These are phyloP conservation scores for Blastobotrys indianensis DNA, from an alignment of 1,139 yeast genomes.

Conservation along the genomic window DNA sequence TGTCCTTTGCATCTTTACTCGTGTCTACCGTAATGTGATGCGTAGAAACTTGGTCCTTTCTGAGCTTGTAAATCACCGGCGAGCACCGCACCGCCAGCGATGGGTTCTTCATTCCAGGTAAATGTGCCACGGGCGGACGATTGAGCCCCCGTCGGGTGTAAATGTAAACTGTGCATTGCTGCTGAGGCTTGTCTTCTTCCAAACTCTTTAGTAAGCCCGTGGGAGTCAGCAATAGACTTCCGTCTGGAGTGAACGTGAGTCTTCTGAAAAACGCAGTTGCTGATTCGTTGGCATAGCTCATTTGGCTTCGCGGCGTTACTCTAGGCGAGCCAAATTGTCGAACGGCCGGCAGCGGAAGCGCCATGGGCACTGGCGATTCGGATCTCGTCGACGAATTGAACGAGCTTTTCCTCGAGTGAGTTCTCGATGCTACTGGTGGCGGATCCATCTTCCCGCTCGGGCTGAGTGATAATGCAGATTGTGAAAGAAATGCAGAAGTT, in stretches of 20 bases:
- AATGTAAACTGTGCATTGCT: slow-evolving; percentile 62
- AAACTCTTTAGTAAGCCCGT: slow-evolving; percentile 57
- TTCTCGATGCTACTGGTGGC: slow-evolving; percentile 4
- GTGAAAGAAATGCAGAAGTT: no score
- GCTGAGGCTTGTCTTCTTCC: slow-evolving; percentile 12
- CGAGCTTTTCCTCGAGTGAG: slow-evolving; percentile 3
- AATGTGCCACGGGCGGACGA: slow-evolving; percentile 63
- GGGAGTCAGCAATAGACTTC: slow-evolving; percentile 71
- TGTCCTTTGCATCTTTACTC: neutral
- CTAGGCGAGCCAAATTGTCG: slow-evolving; percentile 34
- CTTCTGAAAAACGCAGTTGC: slow-evolving; percentile 86
- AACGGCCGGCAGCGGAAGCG: slow-evolving; percentile 40
- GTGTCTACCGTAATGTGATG: slow-evolving; percentile 10
- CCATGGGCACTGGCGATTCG: slow-evolving; percentile 15
- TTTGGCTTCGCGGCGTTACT: slow-evolving; percentile 9
- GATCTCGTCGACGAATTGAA: slow-evolving; percentile 7
- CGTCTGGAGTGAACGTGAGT: slow-evolving; percentile 83
- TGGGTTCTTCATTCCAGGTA: slow-evolving; percentile 78
- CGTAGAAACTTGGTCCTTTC: slow-evolving; percentile 19
- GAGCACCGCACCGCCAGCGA: slow-evolving; percentile 77
- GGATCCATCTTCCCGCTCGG: neutral
- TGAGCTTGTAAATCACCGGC: slow-evolving; percentile 52
- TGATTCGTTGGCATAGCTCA: slow-evolving; percentile 75
- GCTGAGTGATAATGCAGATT: no score
- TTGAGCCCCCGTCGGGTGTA: slow-evolving; percentile 66